Percentiles rank a stretch among this genome's conserved stretches.
phyloP scores from a whole-genome alignment of 2,329 filamentous ascomycete genomes.

The Dactylellina cionopaga region DNA sequence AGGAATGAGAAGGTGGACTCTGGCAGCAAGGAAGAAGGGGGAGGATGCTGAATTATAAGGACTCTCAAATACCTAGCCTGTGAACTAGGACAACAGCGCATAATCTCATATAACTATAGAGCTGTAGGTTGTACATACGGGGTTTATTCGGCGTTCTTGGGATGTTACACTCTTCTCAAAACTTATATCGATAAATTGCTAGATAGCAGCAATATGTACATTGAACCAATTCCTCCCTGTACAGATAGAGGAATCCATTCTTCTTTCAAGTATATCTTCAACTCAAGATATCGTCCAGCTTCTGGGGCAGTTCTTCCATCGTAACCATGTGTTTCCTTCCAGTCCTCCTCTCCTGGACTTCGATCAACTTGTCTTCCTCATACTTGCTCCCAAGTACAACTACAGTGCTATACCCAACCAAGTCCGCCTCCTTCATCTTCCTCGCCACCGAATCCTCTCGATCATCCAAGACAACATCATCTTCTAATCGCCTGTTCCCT shows the following conservation, averaged over 20 bases:
- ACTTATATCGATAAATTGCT: not conserved
- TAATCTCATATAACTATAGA: conserved; percentile 1
- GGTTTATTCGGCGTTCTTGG: conserved; percentile 19
- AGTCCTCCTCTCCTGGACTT: conserved; percentile 80
- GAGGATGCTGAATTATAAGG: conserved; percentile 20
- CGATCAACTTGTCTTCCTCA: conserved; percentile 69
- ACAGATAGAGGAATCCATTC: too few relatives aligned
- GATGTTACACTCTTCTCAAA: conserved; percentile 39
- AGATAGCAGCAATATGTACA: not conserved
- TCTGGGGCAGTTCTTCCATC: conserved; percentile 64
- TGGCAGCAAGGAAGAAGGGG: conserved; percentile 30
- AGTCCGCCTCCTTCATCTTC: conserved; percentile 90
- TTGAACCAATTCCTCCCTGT: not conserved
- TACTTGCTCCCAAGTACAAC: conserved; percentile 80
- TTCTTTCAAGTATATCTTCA: not conserved
- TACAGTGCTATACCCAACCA: conserved; percentile 86
- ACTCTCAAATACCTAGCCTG: not conserved
- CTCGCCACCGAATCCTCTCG: conserved; percentile 74
- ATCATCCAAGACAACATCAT: conserved; percentile 79
- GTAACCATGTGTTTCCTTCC: conserved; percentile 70
- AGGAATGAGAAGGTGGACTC: conserved; percentile 57
- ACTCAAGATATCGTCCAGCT: conserved; percentile 18
- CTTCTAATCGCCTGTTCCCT: conserved; percentile 38
- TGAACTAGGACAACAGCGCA: not conserved
- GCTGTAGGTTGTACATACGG: conserved; percentile 9